Conservation (phyloP, 164 flowering plant species). For the Euptelea pleiosperma region DNA sequence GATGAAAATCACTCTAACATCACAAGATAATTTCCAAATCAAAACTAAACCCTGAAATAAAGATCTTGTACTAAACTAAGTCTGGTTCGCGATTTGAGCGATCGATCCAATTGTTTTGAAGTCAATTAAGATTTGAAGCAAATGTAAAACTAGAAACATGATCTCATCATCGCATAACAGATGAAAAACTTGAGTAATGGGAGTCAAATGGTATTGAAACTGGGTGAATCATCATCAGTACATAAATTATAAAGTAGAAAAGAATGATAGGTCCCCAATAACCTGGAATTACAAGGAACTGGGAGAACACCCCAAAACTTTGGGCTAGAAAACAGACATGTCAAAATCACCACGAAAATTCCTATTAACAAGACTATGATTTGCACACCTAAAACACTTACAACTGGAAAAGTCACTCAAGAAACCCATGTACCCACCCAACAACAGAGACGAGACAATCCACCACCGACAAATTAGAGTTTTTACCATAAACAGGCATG, state of each 20-base stretch:
- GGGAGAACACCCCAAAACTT: background rate
- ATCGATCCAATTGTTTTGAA: too few relatives aligned
- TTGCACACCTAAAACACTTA: slow-evolving; percentile 21
- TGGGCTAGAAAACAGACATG: slow-evolving; percentile 3
- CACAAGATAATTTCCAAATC: too few relatives aligned
- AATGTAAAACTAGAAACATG: too few relatives aligned
- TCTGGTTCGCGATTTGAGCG: too few relatives aligned
- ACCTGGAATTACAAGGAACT: slow-evolving; percentile 10
- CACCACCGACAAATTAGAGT: slow-evolving; percentile 7
- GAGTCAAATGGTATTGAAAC: slow-evolving; percentile 16
- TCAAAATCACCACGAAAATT: slow-evolving; percentile 12
- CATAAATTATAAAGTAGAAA: slow-evolving; percentile 16
- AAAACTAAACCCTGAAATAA: too few relatives aligned
- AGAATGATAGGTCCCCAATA: slow-evolving; percentile 18
- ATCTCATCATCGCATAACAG: too few relatives aligned
- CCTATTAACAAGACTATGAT: slow-evolving; percentile 17
- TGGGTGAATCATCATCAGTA: slow-evolving; percentile 17
- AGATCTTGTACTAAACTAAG: too few relatives aligned
- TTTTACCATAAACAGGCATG: background rate
- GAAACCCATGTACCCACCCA: slow-evolving; percentile 7
- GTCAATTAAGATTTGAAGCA: too few relatives aligned
- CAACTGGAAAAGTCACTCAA: slow-evolving; percentile 8
- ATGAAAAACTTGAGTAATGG: background rate
- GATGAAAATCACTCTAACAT: too few relatives aligned
- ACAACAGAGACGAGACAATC: slow-evolving; percentile 10